Evolutionary conservation across 108 stramenopile genomes (phyloP).

Genomic region (Cyclotella cryptica): DNA sequence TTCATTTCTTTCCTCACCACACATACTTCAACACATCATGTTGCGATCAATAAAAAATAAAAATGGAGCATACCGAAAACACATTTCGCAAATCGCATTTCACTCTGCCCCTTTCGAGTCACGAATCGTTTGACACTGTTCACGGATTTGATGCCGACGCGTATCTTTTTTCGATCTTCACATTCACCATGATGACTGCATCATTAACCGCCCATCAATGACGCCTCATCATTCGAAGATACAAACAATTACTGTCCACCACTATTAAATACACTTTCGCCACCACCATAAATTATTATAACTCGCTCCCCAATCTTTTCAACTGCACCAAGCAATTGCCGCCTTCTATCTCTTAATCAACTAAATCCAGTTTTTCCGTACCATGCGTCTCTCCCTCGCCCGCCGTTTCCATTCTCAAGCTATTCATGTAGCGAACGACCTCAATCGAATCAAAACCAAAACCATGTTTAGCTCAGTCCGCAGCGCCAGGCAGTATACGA

Average conservation of each 20-base stretch:
- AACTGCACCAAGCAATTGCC: neutral
- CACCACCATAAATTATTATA: too few species aligned
- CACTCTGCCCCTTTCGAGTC: neutral
- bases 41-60: too few species aligned
- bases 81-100: too few species aligned
- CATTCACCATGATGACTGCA: neutral
- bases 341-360: neutral
- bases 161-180: constrained; percentile 6
- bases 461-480: neutral
- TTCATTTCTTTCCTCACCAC: too few species aligned
- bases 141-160: constrained; percentile 14
- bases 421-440: neutral
- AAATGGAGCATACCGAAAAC: too few species aligned
- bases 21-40: too few species aligned
- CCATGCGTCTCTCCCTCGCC: constrained; percentile 21
- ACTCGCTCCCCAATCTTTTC: neutral
- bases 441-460: neutral
- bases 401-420: constrained; percentile 23
- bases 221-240: neutral
- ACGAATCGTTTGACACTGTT: constrained; percentile 12
- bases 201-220: neutral
- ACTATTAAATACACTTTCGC: too few species aligned
- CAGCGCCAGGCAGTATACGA: constrained; percentile 53
- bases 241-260: too few species aligned
- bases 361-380: neutral